These are phyloP conservation scores for Agaricus subrufescens DNA, from an alignment of 768 basidiomycete genomes.

Conservation along the genomic window DNA sequence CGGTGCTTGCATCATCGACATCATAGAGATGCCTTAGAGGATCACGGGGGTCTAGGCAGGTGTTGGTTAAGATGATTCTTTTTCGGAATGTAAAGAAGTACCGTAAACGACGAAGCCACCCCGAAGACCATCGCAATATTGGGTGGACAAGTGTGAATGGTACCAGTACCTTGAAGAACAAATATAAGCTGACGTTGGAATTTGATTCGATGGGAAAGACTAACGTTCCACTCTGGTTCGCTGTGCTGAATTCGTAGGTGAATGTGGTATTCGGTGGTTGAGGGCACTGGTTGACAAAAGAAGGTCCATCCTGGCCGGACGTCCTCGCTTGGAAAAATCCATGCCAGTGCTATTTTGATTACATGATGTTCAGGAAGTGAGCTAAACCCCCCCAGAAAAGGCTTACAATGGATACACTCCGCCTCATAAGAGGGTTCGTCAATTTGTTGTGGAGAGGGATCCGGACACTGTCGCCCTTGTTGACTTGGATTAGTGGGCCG, in stretches of 20 bases:
- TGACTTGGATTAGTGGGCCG: conserved; percentile 35
- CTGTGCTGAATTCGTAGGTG: conserved; percentile 8
- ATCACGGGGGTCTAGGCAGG: conserved; percentile 20
- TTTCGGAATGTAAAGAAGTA: not conserved
- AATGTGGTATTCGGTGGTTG: conserved; percentile 15
- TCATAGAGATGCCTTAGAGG: conserved; percentile 25
- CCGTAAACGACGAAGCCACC: conserved; percentile 23
- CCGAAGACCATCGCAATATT: conserved; percentile 22
- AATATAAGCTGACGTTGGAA: not conserved
- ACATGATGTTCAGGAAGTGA: not conserved
- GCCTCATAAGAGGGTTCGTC: conserved; percentile 27
- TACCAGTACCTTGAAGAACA: conserved; percentile 7
- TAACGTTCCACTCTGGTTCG: conserved; percentile 11
- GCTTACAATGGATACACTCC: conserved; percentile 25
- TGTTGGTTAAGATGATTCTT: not conserved
- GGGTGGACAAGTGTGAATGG: conserved; percentile 18
- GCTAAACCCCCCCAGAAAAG: not conserved
- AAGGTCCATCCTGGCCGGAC: conserved; percentile 41
- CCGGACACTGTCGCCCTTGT: conserved; percentile 30
- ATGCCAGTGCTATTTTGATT: not conserved
- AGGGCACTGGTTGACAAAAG: conserved; percentile 13
- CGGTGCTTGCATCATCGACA: conserved; percentile 15
- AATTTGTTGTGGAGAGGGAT: conserved; percentile 28
- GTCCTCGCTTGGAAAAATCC: conserved; percentile 36
- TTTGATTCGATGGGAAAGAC: not conserved